phyloP scores from a whole-genome alignment of 352 stramenopile species.

The Hyaloperonospora arabidopsidis region DNA sequence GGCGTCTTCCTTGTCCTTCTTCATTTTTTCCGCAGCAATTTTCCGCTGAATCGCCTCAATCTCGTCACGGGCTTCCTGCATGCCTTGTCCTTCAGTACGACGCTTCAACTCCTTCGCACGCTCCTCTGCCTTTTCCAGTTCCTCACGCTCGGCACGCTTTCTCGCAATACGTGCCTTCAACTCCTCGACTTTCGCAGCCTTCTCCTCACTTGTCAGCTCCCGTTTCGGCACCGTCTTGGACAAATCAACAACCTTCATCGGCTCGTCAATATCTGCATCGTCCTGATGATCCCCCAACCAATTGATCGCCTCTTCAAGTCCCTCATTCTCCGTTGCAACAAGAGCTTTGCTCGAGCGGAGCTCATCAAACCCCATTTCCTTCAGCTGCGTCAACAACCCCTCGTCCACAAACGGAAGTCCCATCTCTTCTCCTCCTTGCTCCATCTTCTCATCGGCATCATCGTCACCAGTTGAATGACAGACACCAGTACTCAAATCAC shows the following conservation, averaged over 20 bases:
- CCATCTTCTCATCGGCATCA: slow-evolving; percentile 29
- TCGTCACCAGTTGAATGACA: slow-evolving; percentile 26
- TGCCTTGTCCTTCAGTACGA: slow-evolving; percentile 64
- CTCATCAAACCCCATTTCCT: slow-evolving; percentile 84
- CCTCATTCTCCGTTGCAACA: slow-evolving; percentile 65
- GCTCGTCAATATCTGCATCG: slow-evolving; percentile 83
- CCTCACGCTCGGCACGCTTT: slow-evolving; percentile 70
- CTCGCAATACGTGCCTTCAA: slow-evolving; percentile 75
- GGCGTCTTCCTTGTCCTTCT: slow-evolving; percentile 85
- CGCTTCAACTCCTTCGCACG: slow-evolving; percentile 67
- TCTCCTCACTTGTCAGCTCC: slow-evolving; percentile 81
- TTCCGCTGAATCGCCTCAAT: slow-evolving; percentile 76
- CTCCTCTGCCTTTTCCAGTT: slow-evolving; percentile 68
- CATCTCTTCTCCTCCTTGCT: slow-evolving; percentile 28
- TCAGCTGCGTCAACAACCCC: slow-evolving; percentile 51
- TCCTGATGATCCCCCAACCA: slow-evolving; percentile 87
- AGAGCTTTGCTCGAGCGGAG: slow-evolving; percentile 75
- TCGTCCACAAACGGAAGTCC: slow-evolving; percentile 57
- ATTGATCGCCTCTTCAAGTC: slow-evolving; percentile 72
- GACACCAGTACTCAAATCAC: slow-evolving; percentile 51
- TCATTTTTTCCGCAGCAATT: slow-evolving; percentile 70
- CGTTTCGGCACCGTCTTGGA: slow-evolving; percentile 31
- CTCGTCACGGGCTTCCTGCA: slow-evolving; percentile 71
- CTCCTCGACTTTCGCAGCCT: slow-evolving; percentile 76
- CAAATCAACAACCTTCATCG: slow-evolving; percentile 80